A percentile compares a stretch with the other conserved stretches of the same genome.
These are phyloP conservation scores for Globisporangium yorkense DNA, from an alignment of 352 stramenopile genomes.

Conservation along the genomic window DNA sequence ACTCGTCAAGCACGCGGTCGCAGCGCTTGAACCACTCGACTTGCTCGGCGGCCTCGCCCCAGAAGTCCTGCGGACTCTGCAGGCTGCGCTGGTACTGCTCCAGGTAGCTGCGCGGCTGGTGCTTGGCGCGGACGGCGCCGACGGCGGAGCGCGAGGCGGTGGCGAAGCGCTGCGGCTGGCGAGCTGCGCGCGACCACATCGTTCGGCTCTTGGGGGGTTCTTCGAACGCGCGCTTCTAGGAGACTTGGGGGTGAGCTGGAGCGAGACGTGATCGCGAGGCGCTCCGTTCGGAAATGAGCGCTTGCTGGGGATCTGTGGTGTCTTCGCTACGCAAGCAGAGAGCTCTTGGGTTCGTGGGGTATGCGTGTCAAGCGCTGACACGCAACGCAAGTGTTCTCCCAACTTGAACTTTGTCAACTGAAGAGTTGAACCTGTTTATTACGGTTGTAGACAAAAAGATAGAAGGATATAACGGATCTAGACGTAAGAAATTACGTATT, in stretches of 20 bases:
- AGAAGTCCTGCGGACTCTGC: constrained; percentile 22
- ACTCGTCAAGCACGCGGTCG: constrained; percentile 23
- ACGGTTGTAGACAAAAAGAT: too few relatives aligned
- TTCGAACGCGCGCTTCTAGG: too few relatives aligned
- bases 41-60: constrained; percentile 21
- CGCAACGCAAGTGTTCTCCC: too few relatives aligned
- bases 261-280: neutral
- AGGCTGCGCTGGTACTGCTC: constrained; percentile 26
- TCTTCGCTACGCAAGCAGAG: too few relatives aligned
- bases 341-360: too few relatives aligned
- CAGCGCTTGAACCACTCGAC: constrained; percentile 32
- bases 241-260: neutral
- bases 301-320: too few relatives aligned
- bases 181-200: constrained; percentile 7
- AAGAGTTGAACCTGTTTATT: too few relatives aligned
- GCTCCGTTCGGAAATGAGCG: constrained; percentile 7
- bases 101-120: constrained; percentile 21
- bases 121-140: constrained; percentile 6
- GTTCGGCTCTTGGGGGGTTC: neutral
- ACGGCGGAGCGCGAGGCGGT: neutral
- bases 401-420: too few relatives aligned
- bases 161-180: neutral
- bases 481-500: too few relatives aligned
- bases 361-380: too few relatives aligned
- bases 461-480: too few relatives aligned